phyloP scores from a whole-genome alignment of 768 basidiomycete genomes.

The Hypsizygus marmoreus region DNA sequence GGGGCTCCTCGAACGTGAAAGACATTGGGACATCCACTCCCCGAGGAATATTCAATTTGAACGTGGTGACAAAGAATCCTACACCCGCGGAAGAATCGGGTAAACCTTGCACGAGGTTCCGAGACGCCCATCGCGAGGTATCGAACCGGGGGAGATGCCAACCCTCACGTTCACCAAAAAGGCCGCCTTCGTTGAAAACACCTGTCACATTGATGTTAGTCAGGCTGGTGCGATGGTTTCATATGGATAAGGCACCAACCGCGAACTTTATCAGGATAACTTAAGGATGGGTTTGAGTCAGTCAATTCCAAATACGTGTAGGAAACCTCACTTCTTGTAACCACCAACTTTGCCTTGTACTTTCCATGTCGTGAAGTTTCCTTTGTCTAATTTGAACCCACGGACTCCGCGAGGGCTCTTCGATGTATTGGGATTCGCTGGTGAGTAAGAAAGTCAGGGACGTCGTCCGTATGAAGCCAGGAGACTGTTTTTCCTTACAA shows the following conservation, averaged over 20 bases:
- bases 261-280: slow-evolving; percentile 73
- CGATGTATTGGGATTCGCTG: slow-evolving; percentile 50
- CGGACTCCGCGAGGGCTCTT: slow-evolving; percentile 80
- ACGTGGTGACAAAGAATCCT: slow-evolving; percentile 81
- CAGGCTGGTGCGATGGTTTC: background rate
- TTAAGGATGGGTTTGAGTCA: slow-evolving; percentile 27
- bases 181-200: slow-evolving; percentile 71
- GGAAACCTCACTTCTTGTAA: slow-evolving; percentile 53
- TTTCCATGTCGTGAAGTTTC: slow-evolving; percentile 64
- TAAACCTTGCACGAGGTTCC: slow-evolving; percentile 60
- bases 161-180: slow-evolving; percentile 68
- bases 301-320: background rate
- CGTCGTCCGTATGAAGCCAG: background rate
- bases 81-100: slow-evolving; percentile 63
- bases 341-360: slow-evolving; percentile 81
- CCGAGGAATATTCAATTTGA: slow-evolving; percentile 58
- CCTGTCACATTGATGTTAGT: slow-evolving; percentile 28
- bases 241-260: slow-evolving; percentile 22
- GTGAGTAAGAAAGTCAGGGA: background rate
- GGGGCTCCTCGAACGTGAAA: slow-evolving; percentile 65
- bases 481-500: too few species aligned
- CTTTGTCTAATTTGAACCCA: slow-evolving; percentile 69
- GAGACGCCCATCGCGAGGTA: slow-evolving; percentile 56
- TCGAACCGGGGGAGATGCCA: slow-evolving; percentile 79
- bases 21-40: slow-evolving; percentile 71